Evolutionary conservation across 805 yeast genomes (phyloP).

Genomic region (Kregervanrija pseudodelftensis): DNA sequence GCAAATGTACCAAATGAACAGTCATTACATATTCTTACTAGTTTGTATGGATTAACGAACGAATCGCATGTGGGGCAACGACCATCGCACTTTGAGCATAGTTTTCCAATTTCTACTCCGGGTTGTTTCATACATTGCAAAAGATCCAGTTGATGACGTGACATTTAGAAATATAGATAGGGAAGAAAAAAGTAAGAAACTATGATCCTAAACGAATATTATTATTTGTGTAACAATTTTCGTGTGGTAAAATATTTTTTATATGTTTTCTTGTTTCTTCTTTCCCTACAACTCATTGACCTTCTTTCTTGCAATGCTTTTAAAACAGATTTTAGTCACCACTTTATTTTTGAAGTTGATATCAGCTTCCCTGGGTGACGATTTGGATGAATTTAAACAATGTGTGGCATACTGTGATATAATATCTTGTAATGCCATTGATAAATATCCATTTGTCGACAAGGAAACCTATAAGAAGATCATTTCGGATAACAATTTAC

Average conservation of each 20-base stretch:
- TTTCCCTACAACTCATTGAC: background rate
- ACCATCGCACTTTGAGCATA: slow-evolving; percentile 87
- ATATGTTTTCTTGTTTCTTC: background rate
- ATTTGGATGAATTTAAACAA: slow-evolving; percentile 45
- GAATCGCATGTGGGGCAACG: slow-evolving; percentile 89
- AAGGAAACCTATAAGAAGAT: slow-evolving; percentile 20
- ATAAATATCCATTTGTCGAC: slow-evolving; percentile 18
- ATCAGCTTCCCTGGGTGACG: slow-evolving; percentile 54
- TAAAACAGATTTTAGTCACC: background rate
- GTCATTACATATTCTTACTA: slow-evolving; percentile 74
- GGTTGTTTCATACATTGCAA: slow-evolving; percentile 81
- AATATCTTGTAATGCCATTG: slow-evolving; percentile 20
- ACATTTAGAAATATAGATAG: slow-evolving; percentile 39
- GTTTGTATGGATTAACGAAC: slow-evolving; percentile 59
- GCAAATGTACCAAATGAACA: slow-evolving; percentile 68
- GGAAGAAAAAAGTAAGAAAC: background rate
- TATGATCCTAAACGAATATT: background rate
- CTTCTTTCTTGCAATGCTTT: background rate
- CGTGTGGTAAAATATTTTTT: background rate
- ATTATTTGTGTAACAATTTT: too few relatives aligned
- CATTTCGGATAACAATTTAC: slow-evolving; percentile 26
- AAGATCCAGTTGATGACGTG: slow-evolving; percentile 83
- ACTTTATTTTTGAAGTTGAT: background rate
- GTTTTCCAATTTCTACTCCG: slow-evolving; percentile 60
- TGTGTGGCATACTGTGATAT: slow-evolving; percentile 48